Percentiles rank a stretch among this genome's conserved stretches.
phyloP scores from a whole-genome alignment of 495 filamentous ascomycete genomes.

The Neurospora hispaniola region DNA sequence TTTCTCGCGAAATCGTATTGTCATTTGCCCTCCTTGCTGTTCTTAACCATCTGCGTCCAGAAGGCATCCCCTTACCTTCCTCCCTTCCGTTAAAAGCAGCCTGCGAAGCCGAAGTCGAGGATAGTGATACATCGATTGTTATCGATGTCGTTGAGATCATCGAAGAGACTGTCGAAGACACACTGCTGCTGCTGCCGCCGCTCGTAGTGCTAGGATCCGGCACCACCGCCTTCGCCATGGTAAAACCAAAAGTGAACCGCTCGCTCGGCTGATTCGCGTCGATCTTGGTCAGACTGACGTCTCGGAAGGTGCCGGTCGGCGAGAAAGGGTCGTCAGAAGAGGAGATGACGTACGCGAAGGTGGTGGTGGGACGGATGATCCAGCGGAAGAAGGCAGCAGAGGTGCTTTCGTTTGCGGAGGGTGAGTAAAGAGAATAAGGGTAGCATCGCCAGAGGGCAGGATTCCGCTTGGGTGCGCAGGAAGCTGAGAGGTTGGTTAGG shows the following conservation, averaged over 20 bases:
- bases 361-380: constrained; percentile 31
- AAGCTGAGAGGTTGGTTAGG: constrained; percentile 35
- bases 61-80: neutral
- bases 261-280: constrained; percentile 53
- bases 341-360: constrained; percentile 30
- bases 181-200: neutral
- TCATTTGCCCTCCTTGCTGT: neutral
- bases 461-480: constrained; percentile 42
- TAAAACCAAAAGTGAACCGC: constrained; percentile 39
- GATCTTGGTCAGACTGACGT: constrained; percentile 69
- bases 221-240: constrained; percentile 32
- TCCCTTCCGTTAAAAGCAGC: neutral
- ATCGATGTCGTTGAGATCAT: neutral
- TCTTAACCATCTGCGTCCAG: neutral
- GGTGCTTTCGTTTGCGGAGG: constrained; percentile 3
- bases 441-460: constrained; percentile 45
- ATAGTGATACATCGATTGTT: neutral
- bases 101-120: neutral
- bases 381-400: constrained; percentile 42
- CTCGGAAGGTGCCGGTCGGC: constrained; percentile 56
- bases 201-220: constrained; percentile 22
- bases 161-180: neutral
- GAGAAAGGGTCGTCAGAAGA: constrained; percentile 40
- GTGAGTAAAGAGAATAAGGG: constrained; percentile 37
- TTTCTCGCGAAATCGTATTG: neutral